Base-by-base conservation (phyloP, 164 flowering plant genomes). In the Cinnamomum chago region DNA sequence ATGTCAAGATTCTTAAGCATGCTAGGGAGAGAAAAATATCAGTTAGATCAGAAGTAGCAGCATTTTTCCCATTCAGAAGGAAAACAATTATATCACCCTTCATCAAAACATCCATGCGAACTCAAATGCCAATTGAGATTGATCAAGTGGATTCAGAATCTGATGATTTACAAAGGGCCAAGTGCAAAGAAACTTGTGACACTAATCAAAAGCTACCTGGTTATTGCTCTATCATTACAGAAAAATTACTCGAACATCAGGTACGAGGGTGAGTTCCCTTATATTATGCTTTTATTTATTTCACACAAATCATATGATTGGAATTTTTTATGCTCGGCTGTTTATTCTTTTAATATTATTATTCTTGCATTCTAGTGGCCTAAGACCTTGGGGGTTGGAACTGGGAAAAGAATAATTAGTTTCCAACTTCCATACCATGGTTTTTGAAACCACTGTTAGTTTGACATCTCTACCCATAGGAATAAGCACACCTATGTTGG, bases 231-330 rank as follows among this genome's bases (percentile, higher is more conserved):
- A 18, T 69, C 22, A n/a, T 73, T 76, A 27, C 58, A 68, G 58
- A 79, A 73, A 40, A 67, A 60, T 74, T 78, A 7, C 73, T 74
- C 62, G 79, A 79, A 73, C 79, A 84, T 86, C 85, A 92, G 94
- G 94, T 92, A 92, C 73, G 93, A 84, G 78, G 92, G 94, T 89
- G 92, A 89, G 92, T 86, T 69, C 66, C 76, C 77, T 47, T 50
- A 70, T 66, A 62, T 20, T 65, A 62, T 24, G 13, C 50, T 23
- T 72, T 65, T 11, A 71, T 27, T 10, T 30, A 62, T 73, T 40
- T 18, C 15, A 1, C 30, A 13, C n/a, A 50, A 9, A 55, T 27
- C 2, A 51, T 51, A 3, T 27, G 20, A 12, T 3, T 23, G 22
- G 62, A 3, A 14, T 27, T 52, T 5, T 10, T 51, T 3, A 9